A percentile compares a stretch with the other conserved stretches of the same genome.
Conservation (phyloP, 768 basidiomycete species). For the Mycena albidolilacea region DNA sequence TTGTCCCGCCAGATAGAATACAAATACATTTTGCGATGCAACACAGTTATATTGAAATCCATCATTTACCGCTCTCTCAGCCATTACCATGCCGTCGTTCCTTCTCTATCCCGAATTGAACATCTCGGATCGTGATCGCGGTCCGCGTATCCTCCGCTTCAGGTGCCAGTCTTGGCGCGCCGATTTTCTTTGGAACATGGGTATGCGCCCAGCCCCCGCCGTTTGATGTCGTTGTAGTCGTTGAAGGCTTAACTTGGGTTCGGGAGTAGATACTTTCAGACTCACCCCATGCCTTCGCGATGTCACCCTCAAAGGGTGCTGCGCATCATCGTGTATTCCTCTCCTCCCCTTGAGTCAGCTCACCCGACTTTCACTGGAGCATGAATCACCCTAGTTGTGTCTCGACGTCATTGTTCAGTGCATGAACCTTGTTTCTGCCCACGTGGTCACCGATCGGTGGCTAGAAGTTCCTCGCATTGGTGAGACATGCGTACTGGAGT, state of each 20-base stretch:
- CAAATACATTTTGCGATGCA: neutral
- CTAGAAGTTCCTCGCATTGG: neutral
- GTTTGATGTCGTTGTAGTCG: slow-evolving; percentile 41
- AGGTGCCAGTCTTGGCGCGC: slow-evolving; percentile 48
- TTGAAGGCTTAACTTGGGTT: slow-evolving; percentile 1
- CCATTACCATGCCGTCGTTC: slow-evolving; percentile 90
- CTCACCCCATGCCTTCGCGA: slow-evolving; percentile 14
- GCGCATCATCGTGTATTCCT: neutral
- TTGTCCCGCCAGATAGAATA: neutral
- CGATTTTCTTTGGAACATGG: slow-evolving; percentile 72
- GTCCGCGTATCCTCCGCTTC: slow-evolving; percentile 64
- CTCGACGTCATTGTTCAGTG: slow-evolving; percentile 22
- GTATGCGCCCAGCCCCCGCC: slow-evolving; percentile 54
- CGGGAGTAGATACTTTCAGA: neutral
- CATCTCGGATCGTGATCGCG: slow-evolving; percentile 81
- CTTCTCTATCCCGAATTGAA: slow-evolving; percentile 88
- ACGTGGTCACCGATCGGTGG: slow-evolving; percentile 23
- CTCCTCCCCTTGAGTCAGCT: slow-evolving; percentile 29
- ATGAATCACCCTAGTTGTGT: slow-evolving; percentile 17
- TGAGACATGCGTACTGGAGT: too few species aligned
- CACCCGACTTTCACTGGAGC: neutral
- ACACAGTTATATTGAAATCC: slow-evolving; percentile 54
- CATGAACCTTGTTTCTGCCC: slow-evolving; percentile 14
- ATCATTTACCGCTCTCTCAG: slow-evolving; percentile 80
- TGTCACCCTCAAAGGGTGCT: neutral